These are phyloP conservation scores for Globisporangium cystogenes DNA, from an alignment of 352 stramenopile species.

Conservation along the genomic window DNA sequence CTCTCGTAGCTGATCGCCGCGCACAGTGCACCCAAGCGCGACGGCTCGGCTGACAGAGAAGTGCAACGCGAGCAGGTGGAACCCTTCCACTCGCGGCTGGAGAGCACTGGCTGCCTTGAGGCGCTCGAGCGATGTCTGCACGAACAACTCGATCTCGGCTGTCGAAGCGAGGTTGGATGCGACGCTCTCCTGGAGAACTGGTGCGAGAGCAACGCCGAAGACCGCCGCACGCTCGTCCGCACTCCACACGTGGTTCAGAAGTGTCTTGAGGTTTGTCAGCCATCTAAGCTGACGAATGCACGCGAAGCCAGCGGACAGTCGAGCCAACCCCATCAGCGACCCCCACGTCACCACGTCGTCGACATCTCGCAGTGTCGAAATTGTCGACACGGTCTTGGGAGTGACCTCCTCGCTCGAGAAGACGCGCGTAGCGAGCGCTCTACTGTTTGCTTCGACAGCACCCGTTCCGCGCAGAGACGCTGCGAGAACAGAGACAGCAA, in stretches of 20 bases:
- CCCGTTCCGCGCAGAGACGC: background rate
- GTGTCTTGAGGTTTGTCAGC: slow-evolving; percentile 30
- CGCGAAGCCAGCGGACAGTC: slow-evolving; percentile 22
- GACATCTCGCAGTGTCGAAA: background rate
- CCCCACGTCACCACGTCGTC: slow-evolving; percentile 22
- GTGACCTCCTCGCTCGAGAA: background rate
- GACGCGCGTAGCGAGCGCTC: background rate
- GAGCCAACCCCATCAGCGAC: slow-evolving; percentile 27
- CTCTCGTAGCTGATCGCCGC: background rate
- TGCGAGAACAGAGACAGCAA: slow-evolving; percentile 1
- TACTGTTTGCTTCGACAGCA: background rate
- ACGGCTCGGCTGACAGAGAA: slow-evolving; percentile 19
- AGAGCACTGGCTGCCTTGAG: background rate
- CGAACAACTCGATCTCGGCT: slow-evolving; percentile 23
- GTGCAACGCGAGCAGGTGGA: slow-evolving; percentile 21
- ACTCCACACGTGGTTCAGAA: slow-evolving; percentile 27
- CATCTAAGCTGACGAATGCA: slow-evolving; percentile 27
- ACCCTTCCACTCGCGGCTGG: slow-evolving; percentile 2
- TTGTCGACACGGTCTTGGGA: background rate
- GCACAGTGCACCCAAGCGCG: slow-evolving; percentile 1
- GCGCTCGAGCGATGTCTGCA: slow-evolving; percentile 23
- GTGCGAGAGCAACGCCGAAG: slow-evolving; percentile 26
- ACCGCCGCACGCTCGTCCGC: slow-evolving; percentile 4
- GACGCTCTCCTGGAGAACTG: slow-evolving; percentile 34
- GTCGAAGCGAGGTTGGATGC: slow-evolving; percentile 22